These are phyloP conservation scores for Leccinum arenicola DNA, from an alignment of 768 basidiomycete species.

Conservation along the genomic window DNA sequence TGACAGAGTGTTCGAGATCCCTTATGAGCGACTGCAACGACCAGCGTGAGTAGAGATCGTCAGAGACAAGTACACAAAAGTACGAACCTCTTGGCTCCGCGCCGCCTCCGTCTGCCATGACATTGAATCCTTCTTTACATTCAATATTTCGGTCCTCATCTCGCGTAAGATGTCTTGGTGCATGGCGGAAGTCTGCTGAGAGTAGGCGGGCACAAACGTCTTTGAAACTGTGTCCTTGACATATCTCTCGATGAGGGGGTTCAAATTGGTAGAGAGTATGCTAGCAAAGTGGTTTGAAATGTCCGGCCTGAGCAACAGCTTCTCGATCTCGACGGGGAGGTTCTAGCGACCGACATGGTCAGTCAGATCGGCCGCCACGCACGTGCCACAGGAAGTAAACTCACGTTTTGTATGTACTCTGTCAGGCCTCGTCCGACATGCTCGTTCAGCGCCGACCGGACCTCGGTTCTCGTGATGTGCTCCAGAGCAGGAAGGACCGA, in stretches of 20 bases:
- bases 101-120: conserved; percentile 80
- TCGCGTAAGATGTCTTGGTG: conserved; percentile 80
- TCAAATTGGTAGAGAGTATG: conserved; percentile 66
- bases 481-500: conserved; percentile 83
- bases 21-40: conserved; percentile 60
- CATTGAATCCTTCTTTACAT: conserved; percentile 75
- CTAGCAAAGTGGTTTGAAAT: conserved; percentile 75
- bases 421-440: conserved; percentile 73
- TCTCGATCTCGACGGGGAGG: conserved; percentile 77
- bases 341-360: conserved; percentile 40
- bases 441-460: conserved; percentile 72
- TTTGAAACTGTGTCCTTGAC: conserved; percentile 77
- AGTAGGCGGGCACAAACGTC: conserved; percentile 72
- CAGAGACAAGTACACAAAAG: background rate
- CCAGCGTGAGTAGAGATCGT: conserved; percentile 7
- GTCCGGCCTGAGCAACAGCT: conserved; percentile 71
- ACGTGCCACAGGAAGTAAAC: background rate
- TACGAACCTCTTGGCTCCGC: conserved; percentile 71
- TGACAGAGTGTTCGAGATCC: conserved; percentile 77
- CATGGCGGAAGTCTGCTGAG: conserved; percentile 69
- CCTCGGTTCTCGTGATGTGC: conserved; percentile 77
- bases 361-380: conserved; percentile 6
- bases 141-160: conserved; percentile 70
- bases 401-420: conserved; percentile 71
- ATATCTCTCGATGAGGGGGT: conserved; percentile 75